Percentiles rank a stretch among this genome's conserved stretches.
These are phyloP conservation scores for Coemansia sp. DNA, from an alignment of 192 early-diverging fungal species.

Conservation along the genomic window DNA sequence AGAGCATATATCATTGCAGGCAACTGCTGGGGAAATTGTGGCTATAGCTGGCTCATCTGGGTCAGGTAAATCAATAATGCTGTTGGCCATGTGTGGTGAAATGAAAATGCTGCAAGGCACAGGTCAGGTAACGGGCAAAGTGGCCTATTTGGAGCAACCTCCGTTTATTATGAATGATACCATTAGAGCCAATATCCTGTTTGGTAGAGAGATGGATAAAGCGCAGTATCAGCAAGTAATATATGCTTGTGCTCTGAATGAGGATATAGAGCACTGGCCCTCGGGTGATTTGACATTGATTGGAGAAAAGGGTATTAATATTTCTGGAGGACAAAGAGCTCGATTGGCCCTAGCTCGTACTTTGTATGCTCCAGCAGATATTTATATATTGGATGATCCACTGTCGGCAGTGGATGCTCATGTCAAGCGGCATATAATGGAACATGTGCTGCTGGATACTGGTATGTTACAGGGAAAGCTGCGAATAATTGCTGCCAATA, in stretches of 20 bases:
- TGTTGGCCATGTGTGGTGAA: slow-evolving; percentile 62
- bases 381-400: slow-evolving; percentile 34
- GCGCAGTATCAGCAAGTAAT: slow-evolving; percentile 21
- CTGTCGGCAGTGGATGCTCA: slow-evolving; percentile 29
- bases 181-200: slow-evolving; percentile 40
- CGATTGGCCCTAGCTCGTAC: slow-evolving; percentile 66
- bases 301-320: slow-evolving; percentile 58
- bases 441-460: slow-evolving; percentile 15
- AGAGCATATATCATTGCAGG: slow-evolving; percentile 1
- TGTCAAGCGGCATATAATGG: slow-evolving; percentile 21
- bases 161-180: slow-evolving; percentile 45
- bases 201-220: slow-evolving; percentile 19
- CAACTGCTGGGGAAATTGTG: slow-evolving; percentile 26
- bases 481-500: neutral
- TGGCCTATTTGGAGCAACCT: slow-evolving; percentile 35
- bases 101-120: slow-evolving; percentile 70
- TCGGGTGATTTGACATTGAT: slow-evolving; percentile 55
- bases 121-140: slow-evolving; percentile 64
- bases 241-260: slow-evolving; percentile 21
- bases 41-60: slow-evolving; percentile 58
- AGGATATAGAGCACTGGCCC: slow-evolving; percentile 16
- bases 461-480: neutral
- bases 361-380: slow-evolving; percentile 58
- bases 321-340: slow-evolving; percentile 64
- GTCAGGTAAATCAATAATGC: slow-evolving; percentile 58